Base-by-base conservation (phyloP, 306 rosid genomes). In the Corylus heterophylla region DNA sequence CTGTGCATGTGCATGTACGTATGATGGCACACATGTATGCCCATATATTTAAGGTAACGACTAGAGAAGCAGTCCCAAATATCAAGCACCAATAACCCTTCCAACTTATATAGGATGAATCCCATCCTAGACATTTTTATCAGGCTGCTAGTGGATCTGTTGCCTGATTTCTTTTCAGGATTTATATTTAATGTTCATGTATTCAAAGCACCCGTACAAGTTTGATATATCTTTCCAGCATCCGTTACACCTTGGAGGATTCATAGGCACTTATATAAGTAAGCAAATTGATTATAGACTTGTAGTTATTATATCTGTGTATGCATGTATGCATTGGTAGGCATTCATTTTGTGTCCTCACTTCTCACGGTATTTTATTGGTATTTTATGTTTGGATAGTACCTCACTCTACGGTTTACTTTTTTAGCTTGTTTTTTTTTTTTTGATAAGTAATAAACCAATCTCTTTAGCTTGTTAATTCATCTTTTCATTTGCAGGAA, bases 401-500 rank as follows among this genome's bases (percentile, higher is more conserved):
- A 83, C 67, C 31, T 55, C 73, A 56, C 6, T 35, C 50, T 72
- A 54, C 69, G 80, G 44, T 69, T 67, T 66, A 39, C 78, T 61
- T 42, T 27, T 47, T 66, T 50, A 54, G 37, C 56, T 27, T 6
- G 16, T 17, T 73, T 1, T 29, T 29, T 29, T 29, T 29, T 1
- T 31, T 31, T 31, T 31, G 2, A 31, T 31, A 31, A 31, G 35
- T 31, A 31, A 31, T 3, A 31, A 31, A 31, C 35, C 35, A 31
- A 31, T 31, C 2, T 31, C 35, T 47, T 66, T 50, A 54, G 39
- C 58, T 27, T 6, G 16, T 17, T 73, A 35, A 68, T 44, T 12
- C 42, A 8, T 45, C 48, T 37, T 39, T n/a, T 54, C 48, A 49
- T 54, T 87, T 74, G 56, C 87, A 96, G 99, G 99, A 96, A 89